Percentiles rank a stretch among this genome's conserved stretches.
phyloP scores from a whole-genome alignment of 371 early-diverging fungal species.

The Circinella minor region DNA sequence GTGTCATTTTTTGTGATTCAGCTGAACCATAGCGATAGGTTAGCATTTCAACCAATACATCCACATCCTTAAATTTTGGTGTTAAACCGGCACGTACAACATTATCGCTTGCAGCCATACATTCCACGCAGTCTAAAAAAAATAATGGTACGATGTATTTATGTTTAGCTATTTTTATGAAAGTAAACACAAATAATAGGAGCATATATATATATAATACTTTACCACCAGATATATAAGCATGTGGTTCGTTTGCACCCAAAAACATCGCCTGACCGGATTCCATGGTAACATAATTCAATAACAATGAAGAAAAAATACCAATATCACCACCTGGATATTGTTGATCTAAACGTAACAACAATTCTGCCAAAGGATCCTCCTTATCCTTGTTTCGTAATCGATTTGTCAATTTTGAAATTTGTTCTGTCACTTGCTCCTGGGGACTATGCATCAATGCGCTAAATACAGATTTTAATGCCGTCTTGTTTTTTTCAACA shows the following conservation, averaged over 20 bases:
- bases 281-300: conserved; percentile 82
- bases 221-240: conserved; percentile 91
- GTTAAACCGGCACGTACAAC: conserved; percentile 97
- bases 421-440: conserved; percentile 51
- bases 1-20: conserved; percentile 75
- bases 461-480: conserved; percentile 69
- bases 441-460: conserved; percentile 69
- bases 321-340: conserved; percentile 94
- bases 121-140: conserved; percentile 89
- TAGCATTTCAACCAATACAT: conserved; percentile 89
- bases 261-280: conserved; percentile 95
- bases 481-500: conserved; percentile 53
- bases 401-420: conserved; percentile 61
- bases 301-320: conserved; percentile 81
- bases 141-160: background rate
- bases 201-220: conserved; percentile 7
- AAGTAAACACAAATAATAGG: background rate
- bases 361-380: conserved; percentile 60
- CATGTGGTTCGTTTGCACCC: conserved; percentile 97
- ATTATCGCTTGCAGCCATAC: conserved; percentile 98
- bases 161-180: background rate
- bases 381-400: conserved; percentile 22
- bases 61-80: conserved; percentile 97
- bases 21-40: conserved; percentile 88
- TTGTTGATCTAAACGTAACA: conserved; percentile 77